Evolutionary conservation across 2,329 filamentous ascomycete species (phyloP).

Genomic region (Aspergillus nomiae): DNA sequence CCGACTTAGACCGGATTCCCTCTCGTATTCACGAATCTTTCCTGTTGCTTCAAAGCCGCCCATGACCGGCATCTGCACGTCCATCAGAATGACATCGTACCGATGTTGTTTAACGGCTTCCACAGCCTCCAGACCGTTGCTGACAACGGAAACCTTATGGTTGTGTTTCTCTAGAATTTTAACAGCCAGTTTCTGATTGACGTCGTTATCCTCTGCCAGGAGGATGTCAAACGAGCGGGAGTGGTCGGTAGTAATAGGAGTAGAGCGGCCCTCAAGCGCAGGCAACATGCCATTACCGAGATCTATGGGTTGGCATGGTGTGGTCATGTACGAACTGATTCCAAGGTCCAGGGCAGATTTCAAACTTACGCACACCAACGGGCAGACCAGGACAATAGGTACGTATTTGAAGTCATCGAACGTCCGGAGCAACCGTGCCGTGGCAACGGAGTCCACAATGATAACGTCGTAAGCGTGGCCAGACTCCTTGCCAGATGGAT

Average conservation of each 20-base stretch:
- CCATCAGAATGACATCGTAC: slow-evolving; percentile 98
- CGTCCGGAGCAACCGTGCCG: slow-evolving; percentile 78
- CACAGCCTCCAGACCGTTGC: slow-evolving; percentile 90
- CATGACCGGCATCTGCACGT: slow-evolving; percentile 99
- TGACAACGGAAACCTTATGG: slow-evolving; percentile 69
- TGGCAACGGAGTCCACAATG: slow-evolving; percentile 90
- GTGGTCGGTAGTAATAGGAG: slow-evolving; percentile 87
- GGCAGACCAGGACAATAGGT: slow-evolving; percentile 88
- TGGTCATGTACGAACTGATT: slow-evolving; percentile 99
- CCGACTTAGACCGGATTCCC: slow-evolving; percentile 73
- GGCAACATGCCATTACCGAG: slow-evolving; percentile 95
- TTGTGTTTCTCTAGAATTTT: slow-evolving; percentile 98
- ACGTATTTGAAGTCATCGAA: slow-evolving; percentile 98
- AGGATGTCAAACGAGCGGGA: slow-evolving; percentile 95
- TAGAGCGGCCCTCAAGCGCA: slow-evolving; percentile 88
- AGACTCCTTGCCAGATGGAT: slow-evolving; percentile 50
- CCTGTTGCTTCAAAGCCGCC: slow-evolving; percentile 96
- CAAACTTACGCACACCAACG: slow-evolving; percentile 84
- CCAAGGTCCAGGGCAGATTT: slow-evolving; percentile 93
- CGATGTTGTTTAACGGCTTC: slow-evolving; percentile 88
- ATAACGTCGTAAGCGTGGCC: slow-evolving; percentile 85
- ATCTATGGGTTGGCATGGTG: slow-evolving; percentile 90
- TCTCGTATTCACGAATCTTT: slow-evolving; percentile 95
- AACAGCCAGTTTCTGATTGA: slow-evolving; percentile 93
- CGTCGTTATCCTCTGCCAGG: slow-evolving; percentile 93